Conservation (phyloP, 345 rosid genomes). For the Litchi chinensis region DNA sequence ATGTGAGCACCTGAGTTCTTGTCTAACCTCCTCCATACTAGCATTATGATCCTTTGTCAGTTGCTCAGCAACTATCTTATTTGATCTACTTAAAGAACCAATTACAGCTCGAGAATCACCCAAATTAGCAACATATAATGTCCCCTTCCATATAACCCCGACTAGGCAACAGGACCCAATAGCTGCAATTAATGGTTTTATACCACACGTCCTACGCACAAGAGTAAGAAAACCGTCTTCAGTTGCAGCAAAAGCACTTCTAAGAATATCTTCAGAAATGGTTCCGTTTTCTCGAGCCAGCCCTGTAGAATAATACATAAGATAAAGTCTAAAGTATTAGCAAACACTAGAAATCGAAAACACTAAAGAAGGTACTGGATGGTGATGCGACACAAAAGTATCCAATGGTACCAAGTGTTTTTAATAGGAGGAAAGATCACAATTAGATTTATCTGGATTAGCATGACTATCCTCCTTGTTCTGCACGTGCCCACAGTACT, state of each 20-base stretch:
- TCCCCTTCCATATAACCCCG: constrained; percentile 85
- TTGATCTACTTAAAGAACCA: constrained; percentile 59
- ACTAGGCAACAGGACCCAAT: constrained; percentile 92
- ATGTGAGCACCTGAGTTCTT: constrained; percentile 82
- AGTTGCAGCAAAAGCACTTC: constrained; percentile 71
- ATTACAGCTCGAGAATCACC: constrained; percentile 97
- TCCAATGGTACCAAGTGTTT: neutral
- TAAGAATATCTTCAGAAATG: constrained; percentile 72
- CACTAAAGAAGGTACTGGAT: neutral
- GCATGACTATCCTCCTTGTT: neutral
- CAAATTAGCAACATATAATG: constrained; percentile 77
- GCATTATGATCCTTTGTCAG: constrained; percentile 88
- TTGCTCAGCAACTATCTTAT: constrained; percentile 82
- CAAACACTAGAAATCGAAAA: constrained; percentile 8
- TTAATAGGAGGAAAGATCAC: neutral
- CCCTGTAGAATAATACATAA: constrained; percentile 43
- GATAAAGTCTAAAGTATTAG: neutral
- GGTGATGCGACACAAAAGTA: neutral
- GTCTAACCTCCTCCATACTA: constrained; percentile 83
- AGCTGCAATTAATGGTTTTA: constrained; percentile 85
- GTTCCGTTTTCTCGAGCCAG: constrained; percentile 56
- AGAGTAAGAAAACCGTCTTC: constrained; percentile 92
- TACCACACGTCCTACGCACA: constrained; percentile 63
- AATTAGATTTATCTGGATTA: neutral
- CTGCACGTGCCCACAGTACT: neutral